Conservation (phyloP, 495 filamentous ascomycete genomes). For the Trichoderma reesei region DNA sequence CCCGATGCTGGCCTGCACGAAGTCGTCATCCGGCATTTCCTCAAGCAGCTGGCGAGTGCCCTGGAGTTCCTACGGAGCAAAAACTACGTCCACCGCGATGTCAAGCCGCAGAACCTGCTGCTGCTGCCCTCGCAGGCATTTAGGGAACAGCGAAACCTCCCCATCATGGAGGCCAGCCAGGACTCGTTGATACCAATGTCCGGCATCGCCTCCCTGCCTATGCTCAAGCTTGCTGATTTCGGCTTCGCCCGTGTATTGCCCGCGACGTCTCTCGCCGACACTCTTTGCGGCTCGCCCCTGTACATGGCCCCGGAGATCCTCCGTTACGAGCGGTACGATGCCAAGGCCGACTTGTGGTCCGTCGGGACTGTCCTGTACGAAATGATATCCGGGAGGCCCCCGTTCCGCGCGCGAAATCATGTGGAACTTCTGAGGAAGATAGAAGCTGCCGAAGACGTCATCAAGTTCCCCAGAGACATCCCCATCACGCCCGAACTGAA, state of each 20-base stretch:
- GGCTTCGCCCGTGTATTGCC: conserved; percentile 90
- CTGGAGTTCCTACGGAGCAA: conserved; percentile 75
- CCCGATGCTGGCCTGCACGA: conserved; percentile 78
- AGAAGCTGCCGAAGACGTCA: conserved; percentile 71
- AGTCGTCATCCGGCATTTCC: conserved; percentile 86
- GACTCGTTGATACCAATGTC: conserved; percentile 69
- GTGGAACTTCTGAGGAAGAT: conserved; percentile 89
- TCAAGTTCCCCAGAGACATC: conserved; percentile 68
- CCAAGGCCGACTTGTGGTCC: conserved; percentile 95
- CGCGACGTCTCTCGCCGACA: conserved; percentile 83
- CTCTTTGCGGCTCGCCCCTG: conserved; percentile 91
- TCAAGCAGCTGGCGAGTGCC: conserved; percentile 90
- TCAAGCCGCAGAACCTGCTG: conserved; percentile 94
- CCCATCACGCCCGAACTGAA: conserved; percentile 70
- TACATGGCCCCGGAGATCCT: conserved; percentile 99
- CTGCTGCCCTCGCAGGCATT: conserved; percentile 74
- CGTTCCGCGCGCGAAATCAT: conserved; percentile 87
- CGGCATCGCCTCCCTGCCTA: conserved; percentile 78
- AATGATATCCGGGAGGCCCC: conserved; percentile 85
- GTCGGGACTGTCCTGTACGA: conserved; percentile 91
- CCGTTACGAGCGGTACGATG: conserved; percentile 93
- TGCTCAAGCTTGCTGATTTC: conserved; percentile 96
- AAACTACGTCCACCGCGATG: conserved; percentile 89
- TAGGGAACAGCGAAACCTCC: conserved; percentile 30
- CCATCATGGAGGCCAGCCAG: conserved; percentile 53